Evolutionary conservation across 2,329 filamentous ascomycete species (phyloP), one percentile per base, ranked within the genome.

Genomic region (Blumeriella jaapii): DNA sequence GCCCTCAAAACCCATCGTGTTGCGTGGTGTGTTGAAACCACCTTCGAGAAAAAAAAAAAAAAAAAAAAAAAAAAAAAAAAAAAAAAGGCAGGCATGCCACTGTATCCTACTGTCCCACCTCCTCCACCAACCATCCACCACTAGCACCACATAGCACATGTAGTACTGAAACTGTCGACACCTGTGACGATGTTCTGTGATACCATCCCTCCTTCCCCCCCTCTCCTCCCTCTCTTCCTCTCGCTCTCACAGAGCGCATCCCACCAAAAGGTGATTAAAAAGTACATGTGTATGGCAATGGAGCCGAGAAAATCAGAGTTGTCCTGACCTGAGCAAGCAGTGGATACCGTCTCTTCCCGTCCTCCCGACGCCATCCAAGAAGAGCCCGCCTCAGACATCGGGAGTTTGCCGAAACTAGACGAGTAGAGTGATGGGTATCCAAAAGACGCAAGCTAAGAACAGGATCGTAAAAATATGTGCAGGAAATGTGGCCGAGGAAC

Each of bases 1-100:
- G 42, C 42, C 37, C 42, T 45, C 43, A n/a, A 39, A 43, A 45
- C 30, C 32, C 24, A 34, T 26, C 27, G 24, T n/a, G n/a, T n/a
- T 43, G 32, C 36, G n/a, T 23, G 25, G 34, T 16, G 28, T 33
- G 12, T 34, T 32, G 33, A 38, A 38, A 26, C 26, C 24, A 25
- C 31, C 23, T 31, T 20, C 12, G 28, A 36, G 30, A 38, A 25
- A 29, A 20, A n/a, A n/a, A n/a, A n/a, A n/a, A n/a, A n/a, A n/a
- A n/a, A n/a, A n/a, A n/a, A n/a, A n/a, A n/a, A n/a, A n/a, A n/a
- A n/a, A n/a, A n/a, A n/a, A n/a, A n/a, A n/a, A n/a, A n/a, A n/a
- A n/a, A n/a, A n/a, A n/a, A n/a, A n/a, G n/a, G n/a, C n/a, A n/a
- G n/a, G n/a, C n/a, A n/a, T n/a, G n/a, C n/a, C n/a, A n/a, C n/a